Evolutionary conservation across 2,329 filamentous ascomycete genomes (phyloP), one percentile per base, ranked within the genome.

Genomic region (Botryotinia convoluta): DNA sequence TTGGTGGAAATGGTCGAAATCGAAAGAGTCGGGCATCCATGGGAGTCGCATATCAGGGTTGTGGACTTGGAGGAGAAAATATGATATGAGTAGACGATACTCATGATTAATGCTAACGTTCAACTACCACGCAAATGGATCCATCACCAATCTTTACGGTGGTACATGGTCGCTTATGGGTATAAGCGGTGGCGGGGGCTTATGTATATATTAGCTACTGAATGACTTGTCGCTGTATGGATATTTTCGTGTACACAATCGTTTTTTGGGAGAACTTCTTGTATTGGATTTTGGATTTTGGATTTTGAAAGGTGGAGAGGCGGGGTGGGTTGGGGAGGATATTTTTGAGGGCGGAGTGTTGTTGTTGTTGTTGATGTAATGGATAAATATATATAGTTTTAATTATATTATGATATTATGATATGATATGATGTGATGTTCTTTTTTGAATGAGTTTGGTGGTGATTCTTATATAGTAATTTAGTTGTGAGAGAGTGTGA

Each of bases 71-170:
- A 39, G n/a, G 32, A 18, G 32, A 18, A 54, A 26, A 54, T 68
- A 37, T 48, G 42, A 63, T 9, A 67, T 69, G 64, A 32, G 62
- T 54, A 22, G 20, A 68, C 48, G 35, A 68, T 57, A n/a, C 45
- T 42, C 64, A 57, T 69, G 65, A 57, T 42, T 18, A 57, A 69
- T n/a, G 48, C 35, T 57, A 68, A 44, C n/a, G n/a, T 32, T 26
- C 29, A 57, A 37, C n/a, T 29, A 57, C 20, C 35, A 32, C n/a
- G n/a, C 61, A 42, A 63, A 63, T 63, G n/a, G n/a, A n/a, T 63
- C 9, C 37, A 61, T n/a, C 16, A n/a, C 16, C 37, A 63, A 18
- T 37, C 8, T 18, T 44, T 12, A 44, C n/a, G 59, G 26, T 29
- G n/a, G 51, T 54, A 54, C n/a, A 29, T 29, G 61, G 61, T 32